Evolutionary conservation across 768 basidiomycete genomes (phyloP), one percentile per base, ranked within the genome.

Genomic region (Lactifluus pinguis): DNA sequence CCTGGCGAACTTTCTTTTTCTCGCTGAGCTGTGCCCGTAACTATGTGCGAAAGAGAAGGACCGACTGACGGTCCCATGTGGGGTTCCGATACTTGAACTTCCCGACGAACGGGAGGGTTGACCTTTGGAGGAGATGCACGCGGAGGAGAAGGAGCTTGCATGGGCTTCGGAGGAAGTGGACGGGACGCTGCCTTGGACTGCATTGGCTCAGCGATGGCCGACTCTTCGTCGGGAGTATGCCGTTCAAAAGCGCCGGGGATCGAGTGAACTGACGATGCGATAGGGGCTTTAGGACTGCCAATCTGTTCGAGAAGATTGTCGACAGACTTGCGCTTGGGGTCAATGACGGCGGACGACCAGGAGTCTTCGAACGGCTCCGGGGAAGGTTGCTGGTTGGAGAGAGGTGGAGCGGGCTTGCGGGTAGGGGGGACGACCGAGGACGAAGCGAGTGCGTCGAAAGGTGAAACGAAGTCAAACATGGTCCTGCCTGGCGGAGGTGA

Each of bases 381-480:
- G 39, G 79, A 75, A 53, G 52, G 74, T 73, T 9, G 79, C 62
- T 55, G 68, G 17, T 49, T 76, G 74, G 49, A 67, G 49, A 65
- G 56, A 62, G 75, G 63, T 11, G 84, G 86, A 3, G 81, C 80
- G 19, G 86, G 83, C 69, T 89, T 89, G 70, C 89, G 88, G 76
- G 80, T 71, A 17, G 77, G 57, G 45, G 70, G 57, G 45, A 70
- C 69, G 0, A 69, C 38, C 10, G 80, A 69, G n/a, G 78, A 73
- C 8, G 83, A 65, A n/a, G 73, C 78, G 49, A 92, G 79, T 29
- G 87, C 89, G 66, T 93, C 90, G 66, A 92, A 92, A 2, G 91
- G 85, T 52, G 89, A 90, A 53, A 86, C 79, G 62, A 89, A 92
- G 42, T 92, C 89, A 66, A 93, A 93, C 80, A 91, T 83, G 52